Evolutionary conservation across 805 yeast species (phyloP).

Genomic region (Starmerella vitae): DNA sequence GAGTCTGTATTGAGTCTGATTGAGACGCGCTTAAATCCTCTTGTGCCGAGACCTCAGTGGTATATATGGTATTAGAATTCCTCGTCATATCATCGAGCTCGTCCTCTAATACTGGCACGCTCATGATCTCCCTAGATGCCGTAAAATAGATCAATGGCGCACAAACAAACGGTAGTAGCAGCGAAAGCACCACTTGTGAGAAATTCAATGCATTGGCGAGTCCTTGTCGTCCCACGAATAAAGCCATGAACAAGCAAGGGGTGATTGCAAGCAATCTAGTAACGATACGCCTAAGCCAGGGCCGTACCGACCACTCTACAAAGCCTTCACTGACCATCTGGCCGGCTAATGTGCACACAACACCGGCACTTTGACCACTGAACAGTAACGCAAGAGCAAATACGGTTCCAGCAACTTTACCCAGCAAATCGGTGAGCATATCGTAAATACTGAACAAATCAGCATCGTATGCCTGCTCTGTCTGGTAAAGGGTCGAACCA

Average conservation of each 20-base stretch:
- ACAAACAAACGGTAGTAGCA: conserved; percentile 72
- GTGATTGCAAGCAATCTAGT: conserved; percentile 74
- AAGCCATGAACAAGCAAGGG: conserved; percentile 69
- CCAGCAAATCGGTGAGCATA: conserved; percentile 52
- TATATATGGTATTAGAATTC: too few relatives aligned
- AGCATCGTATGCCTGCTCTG: conserved; percentile 58
- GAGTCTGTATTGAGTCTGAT: not conserved
- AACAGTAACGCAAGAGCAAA: conserved; percentile 81
- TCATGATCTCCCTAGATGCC: conserved; percentile 52
- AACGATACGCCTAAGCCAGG: conserved; percentile 64
- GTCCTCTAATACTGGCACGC: conserved; percentile 24
- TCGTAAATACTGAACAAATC: conserved; percentile 72
- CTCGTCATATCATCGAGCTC: conserved; percentile 1
- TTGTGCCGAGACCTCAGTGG: not conserved
- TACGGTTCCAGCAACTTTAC: conserved; percentile 75
- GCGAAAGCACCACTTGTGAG: conserved; percentile 68
- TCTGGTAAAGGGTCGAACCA: conserved; percentile 62
- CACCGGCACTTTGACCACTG: conserved; percentile 92
- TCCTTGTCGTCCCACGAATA: conserved; percentile 68
- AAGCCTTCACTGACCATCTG: conserved; percentile 91
- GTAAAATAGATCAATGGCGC: conserved; percentile 83
- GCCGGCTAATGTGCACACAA: conserved; percentile 86
- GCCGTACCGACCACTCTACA: conserved; percentile 62
- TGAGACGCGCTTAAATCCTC: not conserved
- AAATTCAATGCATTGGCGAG: conserved; percentile 55